phyloP scores from a whole-genome alignment of 108 stramenopile genomes.

The Aurantiochytrium sp. region DNA sequence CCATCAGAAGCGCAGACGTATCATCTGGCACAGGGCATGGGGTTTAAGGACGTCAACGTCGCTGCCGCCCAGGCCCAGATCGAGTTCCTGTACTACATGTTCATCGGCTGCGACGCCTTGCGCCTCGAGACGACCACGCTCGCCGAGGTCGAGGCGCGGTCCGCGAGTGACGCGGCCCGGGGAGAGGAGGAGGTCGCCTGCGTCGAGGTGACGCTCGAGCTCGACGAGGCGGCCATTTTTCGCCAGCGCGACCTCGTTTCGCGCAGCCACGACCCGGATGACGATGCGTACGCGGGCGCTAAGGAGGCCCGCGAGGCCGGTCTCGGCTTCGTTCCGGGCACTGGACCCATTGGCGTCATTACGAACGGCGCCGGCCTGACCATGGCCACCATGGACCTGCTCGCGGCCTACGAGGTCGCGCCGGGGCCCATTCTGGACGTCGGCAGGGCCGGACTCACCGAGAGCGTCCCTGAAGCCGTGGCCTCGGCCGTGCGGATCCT shows the following conservation, averaged over 20 bases:
- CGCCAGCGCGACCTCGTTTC: constrained; percentile 72
- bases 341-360: constrained; percentile 80
- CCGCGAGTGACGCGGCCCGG: constrained; percentile 28
- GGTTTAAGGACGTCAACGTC: constrained; percentile 39
- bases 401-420: constrained; percentile 68
- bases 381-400: constrained; percentile 83
- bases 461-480: constrained; percentile 32
- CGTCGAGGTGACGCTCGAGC: constrained; percentile 83
- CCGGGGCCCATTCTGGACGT: constrained; percentile 81
- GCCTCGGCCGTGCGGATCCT: constrained; percentile 60
- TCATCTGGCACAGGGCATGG: constrained; percentile 52
- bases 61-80: constrained; percentile 62
- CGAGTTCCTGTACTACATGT: constrained; percentile 73
- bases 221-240: constrained; percentile 82
- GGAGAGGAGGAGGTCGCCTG: constrained; percentile 61
- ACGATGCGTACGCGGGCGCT: constrained; percentile 79
- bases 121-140: constrained; percentile 88
- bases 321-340: constrained; percentile 76
- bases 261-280: constrained; percentile 56
- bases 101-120: constrained; percentile 71
- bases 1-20: constrained; percentile 62
- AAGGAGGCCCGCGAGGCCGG: constrained; percentile 63
- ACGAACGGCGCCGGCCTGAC: constrained; percentile 81
- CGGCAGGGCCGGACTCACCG: constrained; percentile 57
- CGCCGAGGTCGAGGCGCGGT: constrained; percentile 61